Conservation (phyloP, 2,329 filamentous ascomycete species). For the Sporothrix brunneoviolacea region DNA sequence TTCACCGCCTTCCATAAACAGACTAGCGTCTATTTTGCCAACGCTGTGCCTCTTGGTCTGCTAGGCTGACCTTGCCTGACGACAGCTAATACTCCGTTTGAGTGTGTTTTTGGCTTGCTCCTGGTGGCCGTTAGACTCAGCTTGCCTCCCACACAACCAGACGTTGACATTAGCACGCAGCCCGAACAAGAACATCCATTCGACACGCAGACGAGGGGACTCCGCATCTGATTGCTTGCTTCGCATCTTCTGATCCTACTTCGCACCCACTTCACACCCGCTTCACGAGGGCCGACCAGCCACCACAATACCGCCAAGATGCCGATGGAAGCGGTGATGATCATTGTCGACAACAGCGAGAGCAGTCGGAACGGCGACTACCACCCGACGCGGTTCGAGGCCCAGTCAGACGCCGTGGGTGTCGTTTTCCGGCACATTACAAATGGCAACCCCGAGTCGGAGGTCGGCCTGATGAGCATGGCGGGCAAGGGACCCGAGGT, state of each 20-base stretch:
- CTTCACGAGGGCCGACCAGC: not conserved
- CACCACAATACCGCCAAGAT: conserved; percentile 52
- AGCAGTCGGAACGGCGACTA: conserved; percentile 93
- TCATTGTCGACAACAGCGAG: conserved; percentile 99
- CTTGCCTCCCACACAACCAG: not conserved
- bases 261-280: not conserved
- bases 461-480: conserved; percentile 98
- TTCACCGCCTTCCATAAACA: conserved; percentile 15
- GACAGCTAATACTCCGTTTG: conserved; percentile 18
- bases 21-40: conserved; percentile 8
- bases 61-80: conserved; percentile 20
- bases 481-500: conserved; percentile 96
- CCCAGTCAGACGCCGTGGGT: conserved; percentile 90
- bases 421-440: conserved; percentile 95
- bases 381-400: conserved; percentile 89
- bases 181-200: not conserved
- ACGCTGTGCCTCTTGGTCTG: not conserved
- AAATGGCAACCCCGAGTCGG: conserved; percentile 90
- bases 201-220: too few relatives aligned
- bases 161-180: too few relatives aligned
- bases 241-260: not conserved
- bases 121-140: not conserved
- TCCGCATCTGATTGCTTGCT: too few relatives aligned
- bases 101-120: not conserved
- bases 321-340: conserved; percentile 98